phyloP scores from a whole-genome alignment of 306 rosid species.

The Dalbergia oliveri region DNA sequence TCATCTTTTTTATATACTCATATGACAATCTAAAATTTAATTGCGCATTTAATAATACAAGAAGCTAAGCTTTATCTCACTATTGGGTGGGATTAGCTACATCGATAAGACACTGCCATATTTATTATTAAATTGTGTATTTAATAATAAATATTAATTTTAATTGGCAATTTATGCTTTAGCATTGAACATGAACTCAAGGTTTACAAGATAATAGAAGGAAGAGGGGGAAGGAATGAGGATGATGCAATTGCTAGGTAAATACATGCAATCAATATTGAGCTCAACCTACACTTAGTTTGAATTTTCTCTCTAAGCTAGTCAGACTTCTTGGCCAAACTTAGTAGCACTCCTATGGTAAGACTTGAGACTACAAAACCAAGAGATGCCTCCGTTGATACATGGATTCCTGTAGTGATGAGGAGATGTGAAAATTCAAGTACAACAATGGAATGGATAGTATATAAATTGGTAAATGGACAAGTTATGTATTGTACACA shows the following conservation, averaged over 20 bases:
- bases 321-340: slow-evolving; percentile 74
- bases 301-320: slow-evolving; percentile 48
- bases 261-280: neutral
- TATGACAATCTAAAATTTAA: neutral
- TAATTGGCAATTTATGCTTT: neutral
- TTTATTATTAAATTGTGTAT: no score
- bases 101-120: no score
- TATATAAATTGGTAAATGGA: neutral
- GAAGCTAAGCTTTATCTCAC: no score
- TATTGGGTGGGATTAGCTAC: no score
- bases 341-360: slow-evolving; percentile 75
- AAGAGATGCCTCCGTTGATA: slow-evolving; percentile 92
- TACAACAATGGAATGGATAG: slow-evolving; percentile 7
- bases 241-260: slow-evolving; percentile 8
- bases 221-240: neutral
- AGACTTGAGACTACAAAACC: slow-evolving; percentile 91
- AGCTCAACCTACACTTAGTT: slow-evolving; percentile 44
- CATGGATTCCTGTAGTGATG: slow-evolving; percentile 70
- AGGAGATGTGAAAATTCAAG: slow-evolving; percentile 13
- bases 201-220: slow-evolving; percentile 20
- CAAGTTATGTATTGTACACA: neutral
- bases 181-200: slow-evolving; percentile 6
- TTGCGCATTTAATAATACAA: neutral
- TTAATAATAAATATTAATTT: neutral
- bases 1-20: neutral